A percentile compares a stretch with the other conserved stretches of the same genome.
Conservation (phyloP, 345 rosid species). For the Citrus trifoliata region DNA sequence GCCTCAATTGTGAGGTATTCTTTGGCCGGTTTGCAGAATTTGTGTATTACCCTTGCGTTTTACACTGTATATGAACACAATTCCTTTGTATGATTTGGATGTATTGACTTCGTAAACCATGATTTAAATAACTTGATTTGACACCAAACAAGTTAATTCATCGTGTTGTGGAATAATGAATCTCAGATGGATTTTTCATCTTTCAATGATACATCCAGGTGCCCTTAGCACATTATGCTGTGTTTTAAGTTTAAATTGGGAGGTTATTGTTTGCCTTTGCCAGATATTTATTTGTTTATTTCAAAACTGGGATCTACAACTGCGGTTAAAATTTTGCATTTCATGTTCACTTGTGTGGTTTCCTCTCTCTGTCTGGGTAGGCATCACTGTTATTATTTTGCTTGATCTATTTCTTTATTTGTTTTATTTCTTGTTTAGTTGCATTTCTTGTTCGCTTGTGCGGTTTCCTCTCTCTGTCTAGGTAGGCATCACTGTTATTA, state of each 20-base stretch:
- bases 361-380: not conserved
- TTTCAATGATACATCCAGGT: not conserved
- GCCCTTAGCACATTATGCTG: not conserved
- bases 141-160: not conserved
- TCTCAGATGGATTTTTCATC: too few species aligned
- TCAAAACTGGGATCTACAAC: not conserved
- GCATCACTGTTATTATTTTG: not conserved
- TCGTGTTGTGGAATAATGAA: not conserved
- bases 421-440: not conserved
- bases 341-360: not conserved
- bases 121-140: not conserved
- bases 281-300: not conserved
- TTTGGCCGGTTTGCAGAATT: not conserved
- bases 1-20: not conserved
- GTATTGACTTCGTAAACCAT: not conserved
- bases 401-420: not conserved
- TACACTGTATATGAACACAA: not conserved
- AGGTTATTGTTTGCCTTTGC: not conserved
- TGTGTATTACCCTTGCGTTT: not conserved
- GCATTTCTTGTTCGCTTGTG: not conserved
- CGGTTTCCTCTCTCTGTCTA: not conserved
- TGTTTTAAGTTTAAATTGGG: not conserved
- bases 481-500: not conserved
- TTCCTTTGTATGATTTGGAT: not conserved
- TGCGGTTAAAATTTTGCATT: not conserved